A percentile compares a stretch with the other conserved stretches of the same genome.
These are phyloP conservation scores for Candida montana DNA, from an alignment of 805 yeast genomes.

Conservation along the genomic window DNA sequence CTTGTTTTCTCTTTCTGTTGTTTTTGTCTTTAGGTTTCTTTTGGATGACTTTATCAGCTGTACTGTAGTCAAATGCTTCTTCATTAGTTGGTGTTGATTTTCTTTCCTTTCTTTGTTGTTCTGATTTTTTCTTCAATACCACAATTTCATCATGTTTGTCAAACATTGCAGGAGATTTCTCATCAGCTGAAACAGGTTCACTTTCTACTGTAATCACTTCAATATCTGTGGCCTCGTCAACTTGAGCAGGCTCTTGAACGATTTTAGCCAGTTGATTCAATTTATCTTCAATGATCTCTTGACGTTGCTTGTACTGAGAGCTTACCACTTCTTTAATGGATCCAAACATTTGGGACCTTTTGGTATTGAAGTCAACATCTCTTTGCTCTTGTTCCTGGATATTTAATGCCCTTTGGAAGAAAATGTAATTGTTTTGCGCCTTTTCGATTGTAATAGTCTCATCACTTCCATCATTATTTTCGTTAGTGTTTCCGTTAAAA, in stretches of 20 bases:
- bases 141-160: conserved; percentile 20
- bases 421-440: conserved; percentile 10
- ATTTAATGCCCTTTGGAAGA: conserved; percentile 1
- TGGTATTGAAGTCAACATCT: not conserved
- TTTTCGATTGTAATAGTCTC: conserved; percentile 8
- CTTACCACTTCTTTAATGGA: not conserved
- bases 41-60: conserved; percentile 37
- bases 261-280: conserved; percentile 1
- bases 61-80: conserved; percentile 37
- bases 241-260: not conserved
- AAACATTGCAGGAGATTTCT: conserved; percentile 10
- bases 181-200: not conserved
- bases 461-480: conserved; percentile 1
- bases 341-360: conserved; percentile 3
- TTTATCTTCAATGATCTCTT: conserved; percentile 3
- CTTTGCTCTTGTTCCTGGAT: not conserved
- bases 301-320: not conserved
- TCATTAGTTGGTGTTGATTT: conserved; percentile 3
- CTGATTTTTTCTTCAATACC: conserved; percentile 15
- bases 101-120: conserved; percentile 1
- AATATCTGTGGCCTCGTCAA: conserved; percentile 2
- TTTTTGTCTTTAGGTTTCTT: conserved; percentile 12
- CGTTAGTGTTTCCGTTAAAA: too few relatives aligned
- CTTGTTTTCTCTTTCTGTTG: conserved; percentile 32
- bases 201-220: not conserved